Evolutionary conservation across 1,284 basidiomycete species (phyloP), one percentile per base, ranked within the genome.

Genomic region (Ceratobasidium sp.): DNA sequence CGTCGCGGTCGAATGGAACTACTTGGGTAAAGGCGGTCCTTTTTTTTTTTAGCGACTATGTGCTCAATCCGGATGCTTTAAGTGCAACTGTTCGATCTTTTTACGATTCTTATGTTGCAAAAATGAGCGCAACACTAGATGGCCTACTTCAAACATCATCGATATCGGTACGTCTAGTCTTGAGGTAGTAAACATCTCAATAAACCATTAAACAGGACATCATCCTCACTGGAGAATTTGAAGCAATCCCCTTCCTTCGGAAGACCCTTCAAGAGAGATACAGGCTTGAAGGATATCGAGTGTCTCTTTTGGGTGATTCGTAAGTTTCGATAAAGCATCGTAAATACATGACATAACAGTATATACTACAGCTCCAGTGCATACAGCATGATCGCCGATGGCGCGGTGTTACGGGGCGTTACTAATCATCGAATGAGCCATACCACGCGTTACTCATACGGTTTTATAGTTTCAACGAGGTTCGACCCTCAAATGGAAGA

Each of bases 271-370:
- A 38, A 23, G 21, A 55, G 14, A 50, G 41, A 26, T 67, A 55
- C 38, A 38, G 44, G 35, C 50, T n/a, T 1, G 18, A 21, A 9
- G 52, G 43, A 2, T 30, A 32, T 21, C 64, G 30, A 32, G 50
- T 67, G 14, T 35, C 55, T 26, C 55, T 67, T 28, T 38, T 55
- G 3, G 50, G 55, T n/a, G 64, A 67, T 54, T 38, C 64, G 64
- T 67, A 43, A 21, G 64, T 44, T 8, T 9, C 11, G 4, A n/a
- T 5, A 16, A 54, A 30, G 28, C n/a, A 11, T 9, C 8, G 14
- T 46, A 11, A 5, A 28, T 47, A 14, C 2, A 28, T 18, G 35
- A 4, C 6, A 38, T 38, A 5, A 4, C 35, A 21, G 18, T 14
- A 32, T 26, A 2, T 2, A 11, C 28, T 8, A 5, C 18, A 18